Evolutionary conservation across 2,329 filamentous ascomycete genomes (phyloP), one percentile per base, ranked within the genome.

Genomic region (Aspergillus alliaceus): DNA sequence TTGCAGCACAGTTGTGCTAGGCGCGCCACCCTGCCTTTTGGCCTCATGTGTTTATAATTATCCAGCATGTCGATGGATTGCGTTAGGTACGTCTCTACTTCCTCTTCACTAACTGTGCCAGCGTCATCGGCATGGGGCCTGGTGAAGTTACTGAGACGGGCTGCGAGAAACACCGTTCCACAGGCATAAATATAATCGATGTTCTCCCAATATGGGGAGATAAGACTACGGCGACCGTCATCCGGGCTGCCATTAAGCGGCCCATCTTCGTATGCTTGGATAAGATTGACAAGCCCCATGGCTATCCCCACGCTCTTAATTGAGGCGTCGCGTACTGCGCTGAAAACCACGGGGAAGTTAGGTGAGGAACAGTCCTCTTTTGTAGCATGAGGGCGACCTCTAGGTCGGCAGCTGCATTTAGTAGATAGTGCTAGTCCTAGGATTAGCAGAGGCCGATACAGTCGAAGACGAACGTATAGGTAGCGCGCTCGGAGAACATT

Each of bases 401-500:
- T 44, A 3, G 55, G 18, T 12, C 46, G 54, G 29, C 57, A 61
- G 35, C 40, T 54, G 53, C 59, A 60, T 18, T 49, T 51, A n/a
- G 40, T 35, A 9, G 46, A 37, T 9, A 61, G 51, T 20, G 53
- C 53, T 2, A 60, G 32, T 2, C 57, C 59, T 2, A 63, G 47
- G 25, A 54, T 53, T 12, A 62, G 20, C 4, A 62, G n/a, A 0
- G 61, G 59, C 15, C 61, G 50, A 37, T 60, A 55, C 2, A 63
- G 53, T 35, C 61, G 63, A 14, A 69, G 53, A 12, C 64, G 60
- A 39, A 68, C 52, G 35, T 66, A 61, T 14, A 68, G 56, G 50
- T 64, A 69, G 24, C 65, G 64, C 15, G 62, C 56, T 7, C 63
- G 65, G n/a, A 68, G 59, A 18, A 65, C 60, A 42, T 64, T 65